Evolutionary conservation across 108 stramenopile species (phyloP), one percentile per base, ranked within the genome.

Genomic region (Nitzschia palea): DNA sequence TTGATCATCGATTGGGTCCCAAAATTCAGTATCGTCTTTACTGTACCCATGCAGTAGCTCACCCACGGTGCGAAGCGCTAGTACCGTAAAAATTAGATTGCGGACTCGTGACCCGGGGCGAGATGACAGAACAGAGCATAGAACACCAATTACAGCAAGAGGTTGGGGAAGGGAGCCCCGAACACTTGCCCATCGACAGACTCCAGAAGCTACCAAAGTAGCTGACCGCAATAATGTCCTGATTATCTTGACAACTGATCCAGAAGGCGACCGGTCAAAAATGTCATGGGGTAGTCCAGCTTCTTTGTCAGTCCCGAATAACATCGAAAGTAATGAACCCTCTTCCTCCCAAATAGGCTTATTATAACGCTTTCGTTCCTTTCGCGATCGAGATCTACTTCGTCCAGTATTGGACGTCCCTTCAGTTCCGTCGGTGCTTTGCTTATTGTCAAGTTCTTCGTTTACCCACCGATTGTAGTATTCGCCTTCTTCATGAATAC

Each of bases 151-250:
- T 3, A 82, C 82, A 2, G 89, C 87, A 25, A 92, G 44, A 4
- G 86, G 91, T 53, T 85, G 87, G 6, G 88, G 88, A 44, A 89
- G 68, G 25, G 84, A 67, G 31, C 81, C 86, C 14, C 74, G 70
- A 28, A 86, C 85, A 55, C 84, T 82, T 2, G 86, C 88, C 88
- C 88, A 89, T 48, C 80, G 70, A 64, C 84, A 82, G 4, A 86
- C 43, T 0, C 53, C 33, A 33, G 58, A 52, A 23, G 36, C n/a
- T 10, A 78, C 17, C 23, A 32, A 10, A 17, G 72, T 3, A 18
- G 59, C 27, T 9, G 57, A 58, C 58, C 35, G 33, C 30, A 17
- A 27, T 32, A 40, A 52, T 0, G 31, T 44, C 44, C 33, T 14
- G 18, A 30, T 6, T n/a, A 42, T 20, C 6, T 2, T 36, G 17